A percentile compares a stretch with the other conserved stretches of the same genome.
Evolutionary conservation across 139 green algal genomes (phyloP).

Genomic region (Auxenochlorella protothecoides): DNA sequence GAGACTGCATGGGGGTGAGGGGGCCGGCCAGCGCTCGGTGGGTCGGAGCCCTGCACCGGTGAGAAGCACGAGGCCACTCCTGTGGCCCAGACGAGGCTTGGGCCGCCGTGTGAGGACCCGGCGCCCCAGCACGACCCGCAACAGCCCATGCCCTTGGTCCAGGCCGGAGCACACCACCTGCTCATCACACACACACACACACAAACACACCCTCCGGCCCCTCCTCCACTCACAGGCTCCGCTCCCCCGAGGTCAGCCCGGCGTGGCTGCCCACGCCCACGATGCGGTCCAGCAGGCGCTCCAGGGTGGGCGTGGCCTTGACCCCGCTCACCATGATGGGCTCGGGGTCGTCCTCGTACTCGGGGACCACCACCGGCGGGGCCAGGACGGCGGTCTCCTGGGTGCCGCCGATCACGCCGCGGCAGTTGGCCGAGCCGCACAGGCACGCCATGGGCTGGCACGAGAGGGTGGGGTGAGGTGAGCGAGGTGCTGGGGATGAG

Average conservation of each 20-base stretch:
- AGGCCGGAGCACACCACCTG: too few relatives aligned
- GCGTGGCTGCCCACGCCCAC: conserved; percentile 30
- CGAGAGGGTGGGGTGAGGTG: too few relatives aligned
- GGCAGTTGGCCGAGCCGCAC: conserved; percentile 46
- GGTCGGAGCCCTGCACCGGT: too few relatives aligned
- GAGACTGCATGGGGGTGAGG: neutral
- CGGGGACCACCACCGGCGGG: neutral
- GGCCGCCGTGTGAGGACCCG: too few relatives aligned
- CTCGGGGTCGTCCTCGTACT: conserved; percentile 40
- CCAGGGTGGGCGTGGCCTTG: conserved; percentile 49
- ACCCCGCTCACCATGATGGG: conserved; percentile 63
- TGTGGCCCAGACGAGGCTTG: too few relatives aligned
- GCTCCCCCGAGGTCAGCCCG: conserved; percentile 5
- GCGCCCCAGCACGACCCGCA: neutral
- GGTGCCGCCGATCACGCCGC: conserved; percentile 74
- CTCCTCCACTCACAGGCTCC: conserved; percentile 3
- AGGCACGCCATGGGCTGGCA: conserved; percentile 48
- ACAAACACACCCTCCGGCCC: too few relatives aligned
- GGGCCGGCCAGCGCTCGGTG: too few relatives aligned
- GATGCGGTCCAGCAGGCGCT: conserved; percentile 53
- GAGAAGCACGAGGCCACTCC: too few relatives aligned
- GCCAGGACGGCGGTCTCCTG: conserved; percentile 12
- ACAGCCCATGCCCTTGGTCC: neutral
- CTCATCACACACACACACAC: too few relatives aligned
- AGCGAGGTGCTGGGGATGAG: too few relatives aligned